Base-by-base conservation (phyloP, 345 rosid species). In the Bruguiera parviflora region DNA sequence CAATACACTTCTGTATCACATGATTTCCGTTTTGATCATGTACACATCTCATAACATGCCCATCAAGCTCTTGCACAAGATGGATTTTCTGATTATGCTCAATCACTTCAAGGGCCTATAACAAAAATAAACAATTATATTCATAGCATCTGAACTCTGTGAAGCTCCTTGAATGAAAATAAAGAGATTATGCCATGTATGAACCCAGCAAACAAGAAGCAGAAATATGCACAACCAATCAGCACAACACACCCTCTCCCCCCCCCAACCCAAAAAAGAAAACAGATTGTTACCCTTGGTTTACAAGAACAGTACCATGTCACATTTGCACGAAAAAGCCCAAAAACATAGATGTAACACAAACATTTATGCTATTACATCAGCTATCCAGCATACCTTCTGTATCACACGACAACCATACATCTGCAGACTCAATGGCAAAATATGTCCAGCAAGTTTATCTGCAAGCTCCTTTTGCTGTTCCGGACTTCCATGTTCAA, bases 351-450 rank as follows among this genome's bases (percentile, higher is more conserved):
- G 43, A 28, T 20, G 7, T 9, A 51, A 20, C n/a, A 49, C 20
- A 60, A 15, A 16, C 8, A 47, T 24, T 37, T 31, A 37, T 3
- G 2, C 20, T 21, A 49, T 22, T 32, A 51, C 9, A 66, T 8
- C 16, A 10, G 16, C 29, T 15, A 56, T 56, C 31, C 16, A 24
- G 4, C 28, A 53, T 69, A 92, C 99, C 98, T 96, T 96, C 74
- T 96, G 98, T 79, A 96, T 92, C 68, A 96, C 99, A 70, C 99
- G 97, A 63, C 99, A 92, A 65, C 99, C 99, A 74, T 96, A 96
- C 99, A 96, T 96, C 78, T 96, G 99, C 78, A 96, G 74, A 82
- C 99, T 90, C 79, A 96, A 81, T 64, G 87, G 84, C 77, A 96
- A 71, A 84, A 92, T 84, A 77, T 92, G 93, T 67, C 97, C 97